These are phyloP conservation scores for Aspergillus pseudoterreus DNA, from an alignment of 2,329 filamentous ascomycete genomes.

Conservation along the genomic window DNA sequence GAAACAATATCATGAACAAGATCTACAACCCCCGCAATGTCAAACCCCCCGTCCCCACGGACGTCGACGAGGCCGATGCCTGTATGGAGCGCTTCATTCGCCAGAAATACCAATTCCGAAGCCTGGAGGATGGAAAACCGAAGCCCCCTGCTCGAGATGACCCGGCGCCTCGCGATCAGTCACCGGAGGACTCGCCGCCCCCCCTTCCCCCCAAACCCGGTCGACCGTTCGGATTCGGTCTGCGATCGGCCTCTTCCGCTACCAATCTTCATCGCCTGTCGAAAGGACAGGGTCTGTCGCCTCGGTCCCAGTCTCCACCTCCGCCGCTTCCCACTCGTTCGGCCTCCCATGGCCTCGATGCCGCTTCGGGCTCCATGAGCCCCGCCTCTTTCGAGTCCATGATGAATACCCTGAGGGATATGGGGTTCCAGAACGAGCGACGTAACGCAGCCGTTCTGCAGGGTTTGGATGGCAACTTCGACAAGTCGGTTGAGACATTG, in stretches of 20 bases:
- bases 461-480: constrained; percentile 77
- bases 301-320: constrained; percentile 25
- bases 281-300: constrained; percentile 50
- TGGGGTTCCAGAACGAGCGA: constrained; percentile 85
- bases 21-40: constrained; percentile 83
- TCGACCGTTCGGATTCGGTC: constrained; percentile 59
- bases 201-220: constrained; percentile 59
- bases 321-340: constrained; percentile 26
- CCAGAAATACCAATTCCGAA: constrained; percentile 79
- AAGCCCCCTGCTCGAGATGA: constrained; percentile 50
- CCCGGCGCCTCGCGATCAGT: constrained; percentile 50
- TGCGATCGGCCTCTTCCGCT: constrained; percentile 68
- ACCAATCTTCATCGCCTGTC: constrained; percentile 59
- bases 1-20: constrained; percentile 81
- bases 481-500: constrained; percentile 79
- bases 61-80: constrained; percentile 86
- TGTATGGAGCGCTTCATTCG: constrained; percentile 95
- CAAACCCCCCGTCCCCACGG: constrained; percentile 79
- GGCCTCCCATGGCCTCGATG: constrained; percentile 57
- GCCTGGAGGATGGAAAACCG: constrained; percentile 46
- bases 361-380: constrained; percentile 54
- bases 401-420: constrained; percentile 71
- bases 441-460: constrained; percentile 79
- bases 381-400: constrained; percentile 63
- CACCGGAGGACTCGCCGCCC: constrained; percentile 53